A percentile compares a stretch with the other conserved stretches of the same genome.
Conservation (phyloP, 129 eudicot species). For the Dittrichia graveolens region DNA sequence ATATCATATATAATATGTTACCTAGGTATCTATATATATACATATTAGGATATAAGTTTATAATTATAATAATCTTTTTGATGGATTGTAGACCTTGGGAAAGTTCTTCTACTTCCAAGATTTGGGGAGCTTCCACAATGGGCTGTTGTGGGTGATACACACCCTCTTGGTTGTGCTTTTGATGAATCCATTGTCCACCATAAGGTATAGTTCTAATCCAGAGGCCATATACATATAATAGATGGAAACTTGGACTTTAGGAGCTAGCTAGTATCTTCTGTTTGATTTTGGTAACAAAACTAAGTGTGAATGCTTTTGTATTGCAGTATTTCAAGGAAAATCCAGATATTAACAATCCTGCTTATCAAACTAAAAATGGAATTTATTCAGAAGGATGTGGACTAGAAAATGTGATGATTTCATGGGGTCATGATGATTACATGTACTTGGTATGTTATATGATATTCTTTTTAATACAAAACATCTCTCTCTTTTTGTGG, state of each 20-base stretch:
- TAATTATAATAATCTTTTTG: slow-evolving; percentile 1
- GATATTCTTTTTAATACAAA: not conserved
- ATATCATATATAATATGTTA: not conserved
- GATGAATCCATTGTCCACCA: slow-evolving; percentile 82
- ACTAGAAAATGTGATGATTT: slow-evolving; percentile 71
- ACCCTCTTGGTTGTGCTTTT: slow-evolving; percentile 91
- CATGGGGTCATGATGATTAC: slow-evolving; percentile 98
- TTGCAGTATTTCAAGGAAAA: slow-evolving; percentile 69
- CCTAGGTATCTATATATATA: not conserved
- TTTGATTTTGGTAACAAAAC: not conserved
- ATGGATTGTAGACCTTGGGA: slow-evolving; percentile 68
- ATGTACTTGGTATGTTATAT: slow-evolving; percentile 72
- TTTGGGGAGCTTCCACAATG: slow-evolving; percentile 93
- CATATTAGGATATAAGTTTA: not conserved
- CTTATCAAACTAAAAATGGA: slow-evolving; percentile 69
- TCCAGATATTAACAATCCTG: slow-evolving; percentile 56
- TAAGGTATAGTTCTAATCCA: slow-evolving; percentile 47
- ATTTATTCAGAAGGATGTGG: slow-evolving; percentile 83
- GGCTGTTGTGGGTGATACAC: slow-evolving; percentile 98
- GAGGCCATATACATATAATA: not conserved
- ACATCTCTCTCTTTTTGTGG: not conserved
- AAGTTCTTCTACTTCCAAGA: slow-evolving; percentile 66
- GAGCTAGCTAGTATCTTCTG: not conserved
- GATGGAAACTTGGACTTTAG: no score
- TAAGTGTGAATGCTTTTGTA: not conserved